Evolutionary conservation across 768 basidiomycete species (phyloP).

Genomic region (Punctularia strigosozonata): DNA sequence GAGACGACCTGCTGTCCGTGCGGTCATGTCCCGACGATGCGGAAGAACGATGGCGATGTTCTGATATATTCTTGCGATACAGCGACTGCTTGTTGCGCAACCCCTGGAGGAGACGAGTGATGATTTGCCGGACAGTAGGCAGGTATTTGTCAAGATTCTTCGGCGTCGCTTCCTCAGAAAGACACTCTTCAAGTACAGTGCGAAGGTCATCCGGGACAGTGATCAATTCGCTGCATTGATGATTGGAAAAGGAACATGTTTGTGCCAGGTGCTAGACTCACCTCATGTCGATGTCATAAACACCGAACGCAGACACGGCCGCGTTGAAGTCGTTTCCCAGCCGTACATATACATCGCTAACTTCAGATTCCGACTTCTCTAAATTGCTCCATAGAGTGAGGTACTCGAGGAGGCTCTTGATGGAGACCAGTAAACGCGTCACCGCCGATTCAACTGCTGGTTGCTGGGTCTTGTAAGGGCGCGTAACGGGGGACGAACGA

Average conservation of each 20-base stretch:
- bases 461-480: constrained; percentile 23
- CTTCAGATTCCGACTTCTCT: constrained; percentile 61
- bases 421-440: constrained; percentile 85
- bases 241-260: background rate
- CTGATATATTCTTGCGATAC: constrained; percentile 67
- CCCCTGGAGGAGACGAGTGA: constrained; percentile 86
- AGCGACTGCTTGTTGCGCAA: constrained; percentile 85
- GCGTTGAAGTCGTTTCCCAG: constrained; percentile 96
- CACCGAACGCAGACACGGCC: constrained; percentile 79
- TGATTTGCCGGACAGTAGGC: constrained; percentile 84
- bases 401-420: constrained; percentile 88
- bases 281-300: constrained; percentile 85
- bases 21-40: constrained; percentile 37
- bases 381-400: constrained; percentile 76
- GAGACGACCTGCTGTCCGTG: constrained; percentile 48
- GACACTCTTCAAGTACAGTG: constrained; percentile 76
- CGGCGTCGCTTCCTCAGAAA: constrained; percentile 80
- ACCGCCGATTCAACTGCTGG: constrained; percentile 85
- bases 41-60: constrained; percentile 41
- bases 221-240: constrained; percentile 60
- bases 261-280: constrained; percentile 31
- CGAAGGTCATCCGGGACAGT: constrained; percentile 84
- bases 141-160: constrained; percentile 84
- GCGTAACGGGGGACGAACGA: constrained; percentile 9
- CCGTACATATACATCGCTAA: constrained; percentile 95